Base-by-base conservation (phyloP, 805 yeast species). In the Yarrowia osloensis region DNA sequence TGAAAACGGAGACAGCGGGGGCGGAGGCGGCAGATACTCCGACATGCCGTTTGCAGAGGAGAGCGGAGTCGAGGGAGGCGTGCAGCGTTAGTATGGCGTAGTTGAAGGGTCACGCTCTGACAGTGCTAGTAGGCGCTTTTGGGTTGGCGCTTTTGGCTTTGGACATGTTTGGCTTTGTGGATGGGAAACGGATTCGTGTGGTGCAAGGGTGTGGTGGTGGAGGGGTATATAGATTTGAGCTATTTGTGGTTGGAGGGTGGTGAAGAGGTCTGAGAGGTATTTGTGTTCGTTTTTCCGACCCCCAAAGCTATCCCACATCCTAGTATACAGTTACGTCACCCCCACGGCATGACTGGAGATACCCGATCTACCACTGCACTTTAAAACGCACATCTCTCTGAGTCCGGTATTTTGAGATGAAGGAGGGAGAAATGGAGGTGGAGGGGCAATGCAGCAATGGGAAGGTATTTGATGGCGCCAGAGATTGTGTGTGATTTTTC, bases 1-100 rank as follows among this genome's bases (percentile, higher is more conserved):
- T 37, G 69, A 66, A 29, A 73, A 70, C 11, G 76, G 76, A 13
- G 74, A 72, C 40, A 72, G 66, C 4, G 74, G 74, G 24, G 71
- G 71, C 13, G 74, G 74, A 8, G 71, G 71, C 7, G 76, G 76
- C 19, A 73, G 71, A 57, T 70, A 71, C 24, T 61, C 66, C 40
- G 66, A 61, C 66, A 61, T 61, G 66, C 61, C 61, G 50, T 13
- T 44, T 44, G 21, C 21, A 26, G 50, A 26, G 6, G 50, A 21
- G 6, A 4, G 24, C 1, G 2, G 46, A 8, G 46, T 11, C 6
- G 15, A 15, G 12, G 22, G 21, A 8, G 49, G 24, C n/a, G 19
- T 39, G 42, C 21, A 39, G 42, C 7, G 42, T 42, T 47, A 47
- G 54, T 47, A 26, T n/a, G 35, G 31, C 9, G 26, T 13, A 21